These are phyloP conservation scores for Geotrichum bryndzae DNA, from an alignment of 1,139 yeast species.

Conservation along the genomic window DNA sequence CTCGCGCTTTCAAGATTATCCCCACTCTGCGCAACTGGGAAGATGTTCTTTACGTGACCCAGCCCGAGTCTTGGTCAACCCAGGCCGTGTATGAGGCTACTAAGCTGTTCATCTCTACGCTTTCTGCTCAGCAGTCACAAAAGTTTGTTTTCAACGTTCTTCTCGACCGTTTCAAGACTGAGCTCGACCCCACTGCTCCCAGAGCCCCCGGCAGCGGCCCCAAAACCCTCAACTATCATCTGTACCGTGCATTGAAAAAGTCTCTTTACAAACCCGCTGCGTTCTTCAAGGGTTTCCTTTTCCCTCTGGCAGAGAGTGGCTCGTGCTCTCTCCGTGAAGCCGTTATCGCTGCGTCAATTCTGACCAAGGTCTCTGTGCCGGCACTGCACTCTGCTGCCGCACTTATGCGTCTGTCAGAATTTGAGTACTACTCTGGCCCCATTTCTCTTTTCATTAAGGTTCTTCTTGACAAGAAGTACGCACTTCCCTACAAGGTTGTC, in stretches of 20 bases:
- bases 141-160: constrained; percentile 70
- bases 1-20: constrained; percentile 87
- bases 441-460: constrained; percentile 86
- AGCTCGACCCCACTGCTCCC: constrained; percentile 58
- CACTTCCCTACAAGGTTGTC: constrained; percentile 91
- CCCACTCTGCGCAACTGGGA: constrained; percentile 94
- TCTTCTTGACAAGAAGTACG: constrained; percentile 87
- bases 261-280: constrained; percentile 96
- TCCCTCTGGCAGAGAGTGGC: constrained; percentile 68
- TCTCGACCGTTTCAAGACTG: constrained; percentile 75
- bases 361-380: constrained; percentile 85
- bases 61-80: constrained; percentile 94
- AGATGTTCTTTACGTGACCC: constrained; percentile 85
- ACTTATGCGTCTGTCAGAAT: constrained; percentile 70
- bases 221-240: constrained; percentile 66
- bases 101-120: constrained; percentile 82
- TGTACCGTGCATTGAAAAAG: constrained; percentile 86
- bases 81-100: constrained; percentile 95
- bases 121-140: constrained; percentile 84
- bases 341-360: constrained; percentile 86
- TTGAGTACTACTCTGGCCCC: constrained; percentile 75
- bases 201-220: constrained; percentile 13
- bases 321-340: constrained; percentile 86
- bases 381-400: constrained; percentile 96
- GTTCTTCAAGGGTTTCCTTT: constrained; percentile 89